A percentile compares a stretch with the other conserved stretches of the same genome.
phyloP scores from a whole-genome alignment of 495 filamentous ascomycete species.

The Glarea lozoyensis region DNA sequence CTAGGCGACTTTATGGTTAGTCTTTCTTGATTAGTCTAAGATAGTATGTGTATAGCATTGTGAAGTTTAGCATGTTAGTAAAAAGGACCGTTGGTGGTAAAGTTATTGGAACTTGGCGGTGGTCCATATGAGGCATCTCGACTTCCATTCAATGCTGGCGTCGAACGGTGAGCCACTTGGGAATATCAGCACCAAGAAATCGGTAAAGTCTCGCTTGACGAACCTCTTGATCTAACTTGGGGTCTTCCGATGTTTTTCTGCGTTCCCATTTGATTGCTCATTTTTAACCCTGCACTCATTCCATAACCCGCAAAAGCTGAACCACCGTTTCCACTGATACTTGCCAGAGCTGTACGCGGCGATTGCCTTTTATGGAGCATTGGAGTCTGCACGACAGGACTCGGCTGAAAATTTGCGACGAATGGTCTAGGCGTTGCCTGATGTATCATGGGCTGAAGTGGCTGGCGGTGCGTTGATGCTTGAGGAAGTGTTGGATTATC shows the following conservation, averaged over 20 bases:
- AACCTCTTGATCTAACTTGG: constrained; percentile 17
- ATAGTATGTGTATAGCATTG: constrained; percentile 1
- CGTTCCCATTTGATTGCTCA: constrained; percentile 18
- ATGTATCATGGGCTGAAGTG: constrained; percentile 2
- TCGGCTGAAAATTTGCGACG: constrained; percentile 9
- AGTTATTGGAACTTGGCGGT: constrained; percentile 4
- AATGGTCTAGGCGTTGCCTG: constrained; percentile 6
- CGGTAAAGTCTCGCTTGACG: background rate
- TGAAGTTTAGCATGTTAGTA: background rate
- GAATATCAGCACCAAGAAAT: constrained; percentile 1
- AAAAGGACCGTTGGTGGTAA: constrained; percentile 1
- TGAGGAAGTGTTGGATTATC: constrained; percentile 13
- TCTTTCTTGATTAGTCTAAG: background rate
- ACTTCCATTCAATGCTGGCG: constrained; percentile 3
- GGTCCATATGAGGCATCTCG: background rate
- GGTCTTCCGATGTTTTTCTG: constrained; percentile 4
- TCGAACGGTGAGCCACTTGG: constrained; percentile 18
- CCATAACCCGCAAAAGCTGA: constrained; percentile 30
- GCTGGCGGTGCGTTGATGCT: constrained; percentile 19
- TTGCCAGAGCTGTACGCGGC: constrained; percentile 23
- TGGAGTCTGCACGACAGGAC: constrained; percentile 6
- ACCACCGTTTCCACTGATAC: constrained; percentile 21
- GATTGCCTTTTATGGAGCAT: constrained; percentile 15
- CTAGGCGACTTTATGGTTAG: too few relatives aligned
- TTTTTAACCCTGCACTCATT: constrained; percentile 39